A percentile compares a stretch with the other conserved stretches of the same genome.
Conservation (phyloP, 768 basidiomycete genomes). For the Serendipita sp. region DNA sequence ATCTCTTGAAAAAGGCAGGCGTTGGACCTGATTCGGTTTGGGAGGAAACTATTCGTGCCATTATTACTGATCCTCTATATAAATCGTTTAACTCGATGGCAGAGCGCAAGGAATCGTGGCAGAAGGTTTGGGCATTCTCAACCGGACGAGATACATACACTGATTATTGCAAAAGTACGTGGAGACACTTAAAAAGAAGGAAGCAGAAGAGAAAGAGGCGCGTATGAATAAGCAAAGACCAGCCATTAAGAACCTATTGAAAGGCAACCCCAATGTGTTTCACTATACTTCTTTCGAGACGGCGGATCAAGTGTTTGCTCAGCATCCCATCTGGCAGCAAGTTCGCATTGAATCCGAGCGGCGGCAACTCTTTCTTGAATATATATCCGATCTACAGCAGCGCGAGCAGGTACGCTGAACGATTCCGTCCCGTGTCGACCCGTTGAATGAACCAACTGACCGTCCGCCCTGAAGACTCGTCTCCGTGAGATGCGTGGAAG, state of each 20-base stretch:
- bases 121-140: slow-evolving; percentile 44
- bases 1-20: slow-evolving; percentile 74
- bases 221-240: slow-evolving; percentile 76
- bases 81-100: slow-evolving; percentile 84
- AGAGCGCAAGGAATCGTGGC: slow-evolving; percentile 88
- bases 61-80: slow-evolving; percentile 95
- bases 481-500: slow-evolving; percentile 58
- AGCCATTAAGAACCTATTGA: slow-evolving; percentile 70
- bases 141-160: not conserved
- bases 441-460: not conserved
- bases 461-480: slow-evolving; percentile 41
- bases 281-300: slow-evolving; percentile 84
- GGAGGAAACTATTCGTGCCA: slow-evolving; percentile 96
- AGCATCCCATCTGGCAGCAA: slow-evolving; percentile 85
- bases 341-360: slow-evolving; percentile 75
- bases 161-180: slow-evolving; percentile 41
- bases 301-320: slow-evolving; percentile 69
- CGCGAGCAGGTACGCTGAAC: slow-evolving; percentile 62
- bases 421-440: slow-evolving; percentile 7
- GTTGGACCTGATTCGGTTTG: slow-evolving; percentile 90
- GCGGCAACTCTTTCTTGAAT: slow-evolving; percentile 80
- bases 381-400: slow-evolving; percentile 67
- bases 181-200: slow-evolving; percentile 56
- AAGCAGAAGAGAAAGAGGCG: slow-evolving; percentile 72
- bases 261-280: slow-evolving; percentile 73